Evolutionary conservation across 2,329 filamentous ascomycete species (phyloP).

Genomic region (Penicillium sp.): DNA sequence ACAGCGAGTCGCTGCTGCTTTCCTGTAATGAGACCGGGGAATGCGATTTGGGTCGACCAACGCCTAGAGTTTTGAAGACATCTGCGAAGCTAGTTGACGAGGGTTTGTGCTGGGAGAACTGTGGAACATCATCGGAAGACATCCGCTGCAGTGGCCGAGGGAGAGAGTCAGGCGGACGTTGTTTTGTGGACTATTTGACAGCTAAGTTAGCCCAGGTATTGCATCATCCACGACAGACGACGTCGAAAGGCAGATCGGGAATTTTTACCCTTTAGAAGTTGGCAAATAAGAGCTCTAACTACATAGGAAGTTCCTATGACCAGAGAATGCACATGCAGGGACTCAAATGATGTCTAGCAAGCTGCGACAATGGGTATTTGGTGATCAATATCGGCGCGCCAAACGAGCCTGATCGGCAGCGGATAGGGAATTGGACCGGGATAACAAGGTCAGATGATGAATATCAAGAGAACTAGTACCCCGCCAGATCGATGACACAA

Average conservation of each 20-base stretch:
- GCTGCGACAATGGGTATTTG: slow-evolving; percentile 11
- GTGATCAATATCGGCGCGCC: slow-evolving; percentile 8
- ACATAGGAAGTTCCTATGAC: slow-evolving; percentile 8
- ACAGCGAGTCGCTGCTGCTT: slow-evolving; percentile 25
- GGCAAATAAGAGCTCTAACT: slow-evolving; percentile 4
- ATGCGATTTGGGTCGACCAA: slow-evolving; percentile 32
- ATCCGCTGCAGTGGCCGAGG: slow-evolving; percentile 25
- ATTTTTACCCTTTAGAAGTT: slow-evolving; percentile 7
- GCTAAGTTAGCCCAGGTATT: slow-evolving; percentile 12
- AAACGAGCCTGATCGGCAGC: slow-evolving; percentile 4
- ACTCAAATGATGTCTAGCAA: slow-evolving; percentile 2
- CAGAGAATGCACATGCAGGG: slow-evolving; percentile 11
- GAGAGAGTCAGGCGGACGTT: neutral
- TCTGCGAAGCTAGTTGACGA: slow-evolving; percentile 35
- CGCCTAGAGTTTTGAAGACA: slow-evolving; percentile 38
- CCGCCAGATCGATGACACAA: neutral
- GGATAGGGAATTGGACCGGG: neutral
- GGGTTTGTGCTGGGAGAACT: slow-evolving; percentile 28
- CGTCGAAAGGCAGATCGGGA: neutral
- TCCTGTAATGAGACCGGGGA: slow-evolving; percentile 30
- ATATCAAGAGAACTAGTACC: slow-evolving; percentile 1
- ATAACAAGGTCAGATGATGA: neutral
- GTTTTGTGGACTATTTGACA: neutral
- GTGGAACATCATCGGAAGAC: slow-evolving; percentile 38
- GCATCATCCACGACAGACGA: slow-evolving; percentile 3